phyloP scores from a whole-genome alignment of 108 stramenopile species.

The Cyclotella atomus region DNA sequence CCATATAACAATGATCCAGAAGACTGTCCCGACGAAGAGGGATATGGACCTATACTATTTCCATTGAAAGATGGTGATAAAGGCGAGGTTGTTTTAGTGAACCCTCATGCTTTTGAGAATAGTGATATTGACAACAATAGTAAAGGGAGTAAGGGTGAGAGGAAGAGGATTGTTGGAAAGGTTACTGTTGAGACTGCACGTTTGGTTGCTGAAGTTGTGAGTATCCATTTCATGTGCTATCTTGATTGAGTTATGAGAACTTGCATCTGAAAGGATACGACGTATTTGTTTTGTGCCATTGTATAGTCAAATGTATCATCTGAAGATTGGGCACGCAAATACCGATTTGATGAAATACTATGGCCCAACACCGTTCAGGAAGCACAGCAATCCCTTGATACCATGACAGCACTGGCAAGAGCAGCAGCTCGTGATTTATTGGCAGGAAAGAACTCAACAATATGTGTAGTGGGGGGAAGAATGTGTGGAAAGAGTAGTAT shows the following conservation, averaged over 20 bases:
- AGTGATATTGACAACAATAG: not conserved
- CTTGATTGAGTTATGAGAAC: not conserved
- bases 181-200: constrained; percentile 79
- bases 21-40: constrained; percentile 36
- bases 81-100: constrained; percentile 72
- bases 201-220: constrained; percentile 69
- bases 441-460: constrained; percentile 9
- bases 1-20: constrained; percentile 5
- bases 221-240: not conserved
- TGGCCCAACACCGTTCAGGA: constrained; percentile 12
- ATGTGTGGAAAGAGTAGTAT: constrained; percentile 30
- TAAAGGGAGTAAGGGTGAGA: not conserved
- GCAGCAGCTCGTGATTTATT: constrained; percentile 23
- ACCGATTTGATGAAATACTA: constrained; percentile 46
- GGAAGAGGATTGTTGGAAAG: constrained; percentile 50
- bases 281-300: not conserved
- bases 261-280: not conserved
- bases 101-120: constrained; percentile 71
- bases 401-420: constrained; percentile 33
- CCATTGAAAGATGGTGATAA: constrained; percentile 14
- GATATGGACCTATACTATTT: constrained; percentile 40
- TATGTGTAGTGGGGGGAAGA: constrained; percentile 39
- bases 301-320: constrained; percentile 54
- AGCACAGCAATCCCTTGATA: constrained; percentile 8
- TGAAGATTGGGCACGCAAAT: constrained; percentile 60